These are phyloP conservation scores for Parasitella parasitica DNA, from an alignment of 371 early-diverging fungal species.

Conservation along the genomic window DNA sequence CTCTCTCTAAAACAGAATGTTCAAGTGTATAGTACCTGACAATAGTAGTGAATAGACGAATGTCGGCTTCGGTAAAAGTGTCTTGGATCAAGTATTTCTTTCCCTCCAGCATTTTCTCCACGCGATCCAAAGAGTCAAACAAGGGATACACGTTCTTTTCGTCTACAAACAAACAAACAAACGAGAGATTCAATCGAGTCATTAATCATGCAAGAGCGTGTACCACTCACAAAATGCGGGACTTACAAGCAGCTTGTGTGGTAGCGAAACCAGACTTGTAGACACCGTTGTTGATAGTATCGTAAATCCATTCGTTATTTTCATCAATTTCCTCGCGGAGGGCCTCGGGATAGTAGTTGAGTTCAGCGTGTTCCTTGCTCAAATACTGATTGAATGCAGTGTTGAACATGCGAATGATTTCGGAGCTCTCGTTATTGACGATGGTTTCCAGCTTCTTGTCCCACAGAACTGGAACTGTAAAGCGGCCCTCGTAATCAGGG, in stretches of 20 bases:
- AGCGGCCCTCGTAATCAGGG: conserved; percentile 74
- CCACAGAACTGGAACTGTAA: conserved; percentile 90
- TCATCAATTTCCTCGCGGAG: conserved; percentile 79
- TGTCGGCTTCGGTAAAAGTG: conserved; percentile 88
- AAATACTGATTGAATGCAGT: conserved; percentile 76
- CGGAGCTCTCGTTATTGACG: conserved; percentile 95
- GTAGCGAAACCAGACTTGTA: conserved; percentile 93
- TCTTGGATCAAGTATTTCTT: conserved; percentile 76
- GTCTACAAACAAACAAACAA: conserved; percentile 30
- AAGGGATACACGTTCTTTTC: conserved; percentile 71
- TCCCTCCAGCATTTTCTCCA: conserved; percentile 78
- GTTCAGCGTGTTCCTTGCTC: conserved; percentile 59
- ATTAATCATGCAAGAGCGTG: background rate
- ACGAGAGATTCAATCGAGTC: background rate
- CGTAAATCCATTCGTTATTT: conserved; percentile 89
- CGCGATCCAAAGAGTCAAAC: conserved; percentile 77
- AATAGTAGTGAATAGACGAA: conserved; percentile 92
- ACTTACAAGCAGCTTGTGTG: conserved; percentile 76
- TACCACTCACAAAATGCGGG: background rate
- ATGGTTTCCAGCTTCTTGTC: conserved; percentile 92
- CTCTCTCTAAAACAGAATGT: background rate
- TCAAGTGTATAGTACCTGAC: conserved; percentile 53
- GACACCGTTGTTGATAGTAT: conserved; percentile 83
- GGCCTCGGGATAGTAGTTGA: conserved; percentile 80
- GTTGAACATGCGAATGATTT: conserved; percentile 95